Evolutionary conservation across 768 basidiomycete genomes (phyloP).

Genomic region (Suillus subaureus): DNA sequence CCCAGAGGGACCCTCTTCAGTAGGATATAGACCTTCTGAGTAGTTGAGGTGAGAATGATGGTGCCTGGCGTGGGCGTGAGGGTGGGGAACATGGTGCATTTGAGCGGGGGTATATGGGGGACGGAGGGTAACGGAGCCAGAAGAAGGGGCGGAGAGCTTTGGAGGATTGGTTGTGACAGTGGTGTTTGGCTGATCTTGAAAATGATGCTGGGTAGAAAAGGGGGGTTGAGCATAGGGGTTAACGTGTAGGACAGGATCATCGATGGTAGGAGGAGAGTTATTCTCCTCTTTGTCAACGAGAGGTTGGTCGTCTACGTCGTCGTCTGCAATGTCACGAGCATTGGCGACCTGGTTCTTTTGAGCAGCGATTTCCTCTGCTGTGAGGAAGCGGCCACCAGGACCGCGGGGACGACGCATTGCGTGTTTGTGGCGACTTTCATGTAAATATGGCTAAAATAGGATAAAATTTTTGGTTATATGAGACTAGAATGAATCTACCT

Average conservation of each 20-base stretch:
- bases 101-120: slow-evolving; percentile 59
- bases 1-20: slow-evolving; percentile 27
- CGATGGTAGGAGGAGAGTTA: slow-evolving; percentile 19
- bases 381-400: slow-evolving; percentile 96
- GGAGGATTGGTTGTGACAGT: slow-evolving; percentile 22
- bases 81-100: slow-evolving; percentile 83
- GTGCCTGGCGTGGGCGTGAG: slow-evolving; percentile 76
- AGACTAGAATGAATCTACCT: slow-evolving; percentile 50
- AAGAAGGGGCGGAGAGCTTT: slow-evolving; percentile 36
- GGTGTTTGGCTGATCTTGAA: slow-evolving; percentile 20
- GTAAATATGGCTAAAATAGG: slow-evolving; percentile 83
- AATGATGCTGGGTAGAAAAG: slow-evolving; percentile 23
- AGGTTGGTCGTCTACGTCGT: slow-evolving; percentile 29
- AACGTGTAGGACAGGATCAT: slow-evolving; percentile 25
- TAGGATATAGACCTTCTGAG: slow-evolving; percentile 40
- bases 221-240: slow-evolving; percentile 25
- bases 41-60: slow-evolving; percentile 60
- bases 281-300: slow-evolving; percentile 21
- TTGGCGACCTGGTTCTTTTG: slow-evolving; percentile 55
- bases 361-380: slow-evolving; percentile 91
- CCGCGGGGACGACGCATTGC: slow-evolving; percentile 97
- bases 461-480: slow-evolving; percentile 1
- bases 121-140: slow-evolving; percentile 50
- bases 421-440: slow-evolving; percentile 97
- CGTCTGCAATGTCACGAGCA: slow-evolving; percentile 47